A percentile compares a stretch with the other conserved stretches of the same genome.
Conservation (phyloP, 2,329 filamentous ascomycete species). For the Hymenoscyphus fructigenus region DNA sequence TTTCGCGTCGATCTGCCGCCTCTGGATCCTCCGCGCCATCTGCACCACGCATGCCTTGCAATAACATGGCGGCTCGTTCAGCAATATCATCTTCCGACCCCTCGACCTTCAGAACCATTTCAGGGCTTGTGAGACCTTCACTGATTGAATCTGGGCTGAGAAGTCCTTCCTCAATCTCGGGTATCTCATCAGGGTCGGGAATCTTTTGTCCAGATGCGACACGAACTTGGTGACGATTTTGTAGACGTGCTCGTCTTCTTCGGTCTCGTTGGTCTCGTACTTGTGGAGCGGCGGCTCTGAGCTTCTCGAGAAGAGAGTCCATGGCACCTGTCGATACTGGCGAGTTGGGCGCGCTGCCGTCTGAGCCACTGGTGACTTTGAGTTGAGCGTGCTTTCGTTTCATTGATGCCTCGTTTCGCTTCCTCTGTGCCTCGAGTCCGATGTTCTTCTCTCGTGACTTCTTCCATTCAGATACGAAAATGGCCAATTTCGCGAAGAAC, state of each 20-base stretch:
- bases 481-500: slow-evolving; percentile 91
- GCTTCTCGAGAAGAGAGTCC: slow-evolving; percentile 92
- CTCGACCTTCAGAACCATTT: slow-evolving; percentile 28
- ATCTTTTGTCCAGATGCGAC: slow-evolving; percentile 87
- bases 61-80: slow-evolving; percentile 75
- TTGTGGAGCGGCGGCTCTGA: slow-evolving; percentile 89
- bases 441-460: slow-evolving; percentile 93
- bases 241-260: slow-evolving; percentile 80
- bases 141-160: slow-evolving; percentile 49
- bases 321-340: slow-evolving; percentile 84
- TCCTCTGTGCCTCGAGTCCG: slow-evolving; percentile 74
- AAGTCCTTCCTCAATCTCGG: slow-evolving; percentile 53
- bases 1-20: slow-evolving; percentile 54
- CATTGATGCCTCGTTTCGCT: slow-evolving; percentile 86
- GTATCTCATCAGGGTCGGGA: slow-evolving; percentile 67
- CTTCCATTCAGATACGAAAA: slow-evolving; percentile 93
- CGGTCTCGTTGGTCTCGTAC: slow-evolving; percentile 86
- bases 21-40: slow-evolving; percentile 53
- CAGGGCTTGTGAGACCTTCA: slow-evolving; percentile 34
- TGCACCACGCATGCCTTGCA: slow-evolving; percentile 77
- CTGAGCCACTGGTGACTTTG: slow-evolving; percentile 48
- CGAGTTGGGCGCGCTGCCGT: slow-evolving; percentile 53
- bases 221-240: slow-evolving; percentile 86
- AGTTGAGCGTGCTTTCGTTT: slow-evolving; percentile 79
- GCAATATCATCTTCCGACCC: slow-evolving; percentile 66